A percentile compares a stretch with the other conserved stretches of the same genome.
These are phyloP conservation scores for Discostella pseudostelligera DNA, from an alignment of 108 stramenopile genomes.

Conservation along the genomic window DNA sequence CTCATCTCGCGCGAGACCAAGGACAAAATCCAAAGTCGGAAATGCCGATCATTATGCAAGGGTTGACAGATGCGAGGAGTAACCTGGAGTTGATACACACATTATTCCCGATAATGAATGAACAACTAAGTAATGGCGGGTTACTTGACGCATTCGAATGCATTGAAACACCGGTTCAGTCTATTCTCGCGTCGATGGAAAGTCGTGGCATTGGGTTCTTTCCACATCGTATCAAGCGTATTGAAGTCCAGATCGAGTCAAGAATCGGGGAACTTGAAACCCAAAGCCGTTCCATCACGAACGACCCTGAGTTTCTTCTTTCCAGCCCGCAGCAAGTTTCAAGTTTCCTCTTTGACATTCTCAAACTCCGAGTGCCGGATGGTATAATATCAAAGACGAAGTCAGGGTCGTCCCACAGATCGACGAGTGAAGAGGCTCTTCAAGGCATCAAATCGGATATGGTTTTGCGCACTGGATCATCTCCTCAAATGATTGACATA, in stretches of 20 bases:
- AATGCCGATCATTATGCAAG: constrained; percentile 17
- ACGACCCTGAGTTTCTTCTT: constrained; percentile 37
- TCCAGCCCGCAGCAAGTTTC: constrained; percentile 62
- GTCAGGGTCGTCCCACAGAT: constrained; percentile 36
- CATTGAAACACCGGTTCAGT: constrained; percentile 47
- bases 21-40: background rate
- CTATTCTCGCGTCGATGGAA: constrained; percentile 51
- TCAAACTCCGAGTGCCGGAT: constrained; percentile 35
- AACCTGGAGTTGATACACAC: constrained; percentile 31
- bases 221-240: constrained; percentile 28
- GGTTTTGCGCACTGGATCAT: constrained; percentile 6
- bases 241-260: constrained; percentile 30
- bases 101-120: constrained; percentile 39
- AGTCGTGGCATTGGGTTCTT: constrained; percentile 47
- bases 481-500: constrained; percentile 44
- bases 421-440: constrained; percentile 59
- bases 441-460: constrained; percentile 36
- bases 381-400: constrained; percentile 30
- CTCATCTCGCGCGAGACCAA: constrained; percentile 26
- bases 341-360: constrained; percentile 42
- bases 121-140: constrained; percentile 23
- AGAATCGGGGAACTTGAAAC: constrained; percentile 29
- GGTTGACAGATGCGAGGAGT: constrained; percentile 27
- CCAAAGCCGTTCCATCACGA: constrained; percentile 25
- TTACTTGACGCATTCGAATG: constrained; percentile 27